A percentile compares a stretch with the other conserved stretches of the same genome.
Conservation (phyloP, 305 asterid genomes). For the Fraxinus paxiana region DNA sequence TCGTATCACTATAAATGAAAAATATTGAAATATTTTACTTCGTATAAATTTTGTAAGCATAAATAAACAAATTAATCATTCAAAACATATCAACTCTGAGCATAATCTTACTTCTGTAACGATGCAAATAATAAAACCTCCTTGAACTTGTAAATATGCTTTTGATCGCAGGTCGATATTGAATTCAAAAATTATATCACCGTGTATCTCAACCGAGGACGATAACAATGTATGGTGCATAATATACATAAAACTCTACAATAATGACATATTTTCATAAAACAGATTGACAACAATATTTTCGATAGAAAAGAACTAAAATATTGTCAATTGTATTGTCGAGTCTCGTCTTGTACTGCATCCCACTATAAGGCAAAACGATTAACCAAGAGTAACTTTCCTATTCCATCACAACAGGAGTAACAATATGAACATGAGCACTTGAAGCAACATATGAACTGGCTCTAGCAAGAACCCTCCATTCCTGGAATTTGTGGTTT, state of each 20-base stretch:
- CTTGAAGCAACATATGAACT: constrained; percentile 24
- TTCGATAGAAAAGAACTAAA: neutral
- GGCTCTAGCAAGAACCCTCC: constrained; percentile 32
- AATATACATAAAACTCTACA: neutral
- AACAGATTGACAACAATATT: neutral
- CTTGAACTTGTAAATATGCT: neutral
- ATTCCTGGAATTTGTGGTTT: constrained; percentile 23
- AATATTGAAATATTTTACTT: neutral
- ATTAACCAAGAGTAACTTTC: neutral
- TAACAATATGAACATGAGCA: constrained; percentile 31
- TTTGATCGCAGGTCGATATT: neutral
- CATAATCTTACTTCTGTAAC: neutral
- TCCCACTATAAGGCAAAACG: neutral
- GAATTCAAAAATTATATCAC: neutral
- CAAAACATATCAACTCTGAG: neutral
- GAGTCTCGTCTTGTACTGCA: neutral
- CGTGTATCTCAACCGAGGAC: neutral
- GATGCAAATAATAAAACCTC: neutral
- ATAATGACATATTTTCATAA: neutral
- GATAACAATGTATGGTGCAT: neutral
- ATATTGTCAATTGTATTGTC: neutral
- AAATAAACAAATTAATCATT: neutral
- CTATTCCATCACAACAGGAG: constrained; percentile 25
- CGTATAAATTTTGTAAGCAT: neutral
- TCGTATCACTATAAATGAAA: neutral